These are phyloP conservation scores for Trichoderma erinaceum DNA, from an alignment of 495 filamentous ascomycete species.

Conservation along the genomic window DNA sequence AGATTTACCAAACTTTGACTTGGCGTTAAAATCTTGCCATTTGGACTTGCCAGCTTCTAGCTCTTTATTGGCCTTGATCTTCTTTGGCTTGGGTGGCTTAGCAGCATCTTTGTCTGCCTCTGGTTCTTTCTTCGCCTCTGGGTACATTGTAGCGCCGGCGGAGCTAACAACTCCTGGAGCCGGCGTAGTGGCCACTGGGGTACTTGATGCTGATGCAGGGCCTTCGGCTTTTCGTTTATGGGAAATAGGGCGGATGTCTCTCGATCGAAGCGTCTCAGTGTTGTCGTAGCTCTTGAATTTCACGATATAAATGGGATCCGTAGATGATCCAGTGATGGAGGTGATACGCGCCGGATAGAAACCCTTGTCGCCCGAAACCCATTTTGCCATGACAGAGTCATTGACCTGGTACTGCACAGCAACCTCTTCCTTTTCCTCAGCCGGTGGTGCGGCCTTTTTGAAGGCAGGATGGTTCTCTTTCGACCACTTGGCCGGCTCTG, in stretches of 20 bases:
- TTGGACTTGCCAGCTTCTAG: constrained; percentile 86
- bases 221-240: constrained; percentile 91
- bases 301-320: constrained; percentile 84
- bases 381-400: constrained; percentile 83
- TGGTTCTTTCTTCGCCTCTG: constrained; percentile 62
- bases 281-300: constrained; percentile 87
- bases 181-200: constrained; percentile 23
- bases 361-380: constrained; percentile 78
- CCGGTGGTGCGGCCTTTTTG: constrained; percentile 48
- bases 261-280: constrained; percentile 75
- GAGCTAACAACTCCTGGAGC: constrained; percentile 63
- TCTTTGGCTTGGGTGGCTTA: constrained; percentile 51
- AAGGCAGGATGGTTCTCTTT: constrained; percentile 66
- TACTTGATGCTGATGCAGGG: constrained; percentile 48
- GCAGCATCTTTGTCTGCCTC: constrained; percentile 30
- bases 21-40: constrained; percentile 85
- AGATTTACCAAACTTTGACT: constrained; percentile 69
- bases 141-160: constrained; percentile 80
- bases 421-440: constrained; percentile 39
- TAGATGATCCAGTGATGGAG: constrained; percentile 83
- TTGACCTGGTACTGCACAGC: constrained; percentile 71
- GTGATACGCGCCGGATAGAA: constrained; percentile 94
- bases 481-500: constrained; percentile 60
- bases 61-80: constrained; percentile 85
- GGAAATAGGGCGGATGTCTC: constrained; percentile 74